Base-by-base conservation (phyloP, 805 yeast genomes). In the Kodamaea laetipori region DNA sequence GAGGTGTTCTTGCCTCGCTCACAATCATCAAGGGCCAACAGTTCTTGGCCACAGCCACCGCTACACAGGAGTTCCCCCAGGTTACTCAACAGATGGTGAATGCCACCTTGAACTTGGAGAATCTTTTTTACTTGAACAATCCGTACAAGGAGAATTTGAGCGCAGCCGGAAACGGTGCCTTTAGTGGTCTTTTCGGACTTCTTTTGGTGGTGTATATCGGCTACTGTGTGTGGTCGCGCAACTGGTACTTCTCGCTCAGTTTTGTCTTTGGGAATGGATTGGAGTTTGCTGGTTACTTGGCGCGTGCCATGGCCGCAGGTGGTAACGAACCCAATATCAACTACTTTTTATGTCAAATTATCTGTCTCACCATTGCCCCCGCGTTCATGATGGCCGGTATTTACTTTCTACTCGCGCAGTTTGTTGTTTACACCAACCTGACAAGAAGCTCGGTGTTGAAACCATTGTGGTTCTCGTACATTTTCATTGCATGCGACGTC, bases 1-100 rank as follows among this genome's bases (percentile, higher is more conserved):
- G 73, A 27, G 73, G 72, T 2, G 72, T 69, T 5, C 48, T 58
- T 37, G 73, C 72, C 1, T 67, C 73, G 2, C 49, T 64, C 39
- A 57, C 64, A 4, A 54, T 67, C n/a, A 49, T 67, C 16, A 47
- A 56, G 2, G 72, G 70, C 10, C 63, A 66, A 43, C 33, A 57
- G 16, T 61, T 63, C 2, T 47, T 63, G 34, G 73, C 73, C 15
- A 67, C 73, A 3, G 73, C 73, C 13, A 67, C 74, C 2, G 59
- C 52, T 19, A 32, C 45, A n/a, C 41, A 26, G 32, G 61, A 55
- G 1, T 46, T 51, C 38, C 57, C 67, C 1, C 18, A 45, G 30
- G 71, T 69, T 8, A 62, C 68, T 12, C 54, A 63, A 40, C 67
- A 56, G 6, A 59, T 67, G 19, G 58, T 60, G 44, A 52, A 66